Evolutionary conservation across 805 yeast species (phyloP).

Genomic region (Lachancea kluyveri): DNA sequence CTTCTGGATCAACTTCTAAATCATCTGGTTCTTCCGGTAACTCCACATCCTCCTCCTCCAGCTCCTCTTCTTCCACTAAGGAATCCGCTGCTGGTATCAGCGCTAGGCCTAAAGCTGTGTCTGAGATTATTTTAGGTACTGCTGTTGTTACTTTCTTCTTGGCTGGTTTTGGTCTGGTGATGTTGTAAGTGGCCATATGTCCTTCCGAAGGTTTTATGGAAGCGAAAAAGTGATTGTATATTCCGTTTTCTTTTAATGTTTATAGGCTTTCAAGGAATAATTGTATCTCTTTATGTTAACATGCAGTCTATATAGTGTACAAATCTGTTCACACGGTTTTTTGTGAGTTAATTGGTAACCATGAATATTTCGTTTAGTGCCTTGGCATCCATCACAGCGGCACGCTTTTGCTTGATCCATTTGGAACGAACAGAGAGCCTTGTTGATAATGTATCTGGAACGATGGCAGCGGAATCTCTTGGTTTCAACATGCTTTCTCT

Average conservation of each 20-base stretch:
- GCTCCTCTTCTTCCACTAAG: slow-evolving; percentile 46
- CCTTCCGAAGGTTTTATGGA: too few species aligned
- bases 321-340: too few species aligned
- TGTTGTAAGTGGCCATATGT: too few species aligned
- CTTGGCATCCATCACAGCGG: slow-evolving; percentile 83
- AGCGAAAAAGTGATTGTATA: too few species aligned
- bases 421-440: slow-evolving; percentile 72
- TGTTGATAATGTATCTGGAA: slow-evolving; percentile 37
- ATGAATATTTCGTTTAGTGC: slow-evolving; percentile 90
- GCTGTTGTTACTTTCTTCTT: slow-evolving; percentile 27
- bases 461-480: slow-evolving; percentile 22
- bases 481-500: slow-evolving; percentile 40
- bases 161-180: slow-evolving; percentile 39
- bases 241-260: too few species aligned
- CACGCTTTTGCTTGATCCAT: slow-evolving; percentile 86
- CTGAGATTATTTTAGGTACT: slow-evolving; percentile 34
- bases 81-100: slow-evolving; percentile 24
- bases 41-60: slow-evolving; percentile 34
- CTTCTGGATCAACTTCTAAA: slow-evolving; percentile 25
- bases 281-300: too few species aligned
- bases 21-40: slow-evolving; percentile 32
- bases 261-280: too few species aligned
- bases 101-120: slow-evolving; percentile 29
- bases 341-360: slow-evolving; percentile 56
- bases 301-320: too few species aligned